Conservation (phyloP, 2,329 filamentous ascomycete species). For the Fusarium lyarnte region DNA sequence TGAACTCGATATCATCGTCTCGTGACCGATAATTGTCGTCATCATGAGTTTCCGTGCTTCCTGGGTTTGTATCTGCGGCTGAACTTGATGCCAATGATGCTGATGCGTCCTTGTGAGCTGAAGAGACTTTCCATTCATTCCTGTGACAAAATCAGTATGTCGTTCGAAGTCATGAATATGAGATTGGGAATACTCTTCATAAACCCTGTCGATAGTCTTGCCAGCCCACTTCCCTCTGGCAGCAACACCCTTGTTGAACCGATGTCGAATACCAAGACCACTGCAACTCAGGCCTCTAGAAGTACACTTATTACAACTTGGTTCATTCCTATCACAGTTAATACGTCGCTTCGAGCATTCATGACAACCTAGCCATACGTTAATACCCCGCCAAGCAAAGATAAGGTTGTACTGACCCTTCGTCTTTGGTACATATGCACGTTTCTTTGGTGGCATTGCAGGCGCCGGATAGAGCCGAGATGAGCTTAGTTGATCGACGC, state of each 20-base stretch:
- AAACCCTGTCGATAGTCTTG: conserved; percentile 39
- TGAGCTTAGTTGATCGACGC: conserved; percentile 13
- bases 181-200: conserved; percentile 14
- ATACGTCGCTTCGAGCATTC: conserved; percentile 41
- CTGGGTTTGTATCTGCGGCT: background rate
- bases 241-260: conserved; percentile 42
- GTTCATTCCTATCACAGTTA: conserved; percentile 38
- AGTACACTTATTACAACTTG: conserved; percentile 34
- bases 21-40: background rate
- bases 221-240: conserved; percentile 41
- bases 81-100: background rate
- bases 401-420: conserved; percentile 26
- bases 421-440: conserved; percentile 40
- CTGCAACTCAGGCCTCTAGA: conserved; percentile 38
- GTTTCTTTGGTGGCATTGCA: conserved; percentile 40
- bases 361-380: conserved; percentile 18
- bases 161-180: accelerated
- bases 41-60: accelerated
- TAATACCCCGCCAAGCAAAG: accelerated
- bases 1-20: background rate
- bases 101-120: background rate
- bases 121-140: conserved; percentile 13
- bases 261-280: conserved; percentile 38
- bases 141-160: background rate
- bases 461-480: background rate